A percentile compares a stretch with the other conserved stretches of the same genome.
phyloP scores from a whole-genome alignment of 2,329 filamentous ascomycete genomes.

The Penicillium expansum region DNA sequence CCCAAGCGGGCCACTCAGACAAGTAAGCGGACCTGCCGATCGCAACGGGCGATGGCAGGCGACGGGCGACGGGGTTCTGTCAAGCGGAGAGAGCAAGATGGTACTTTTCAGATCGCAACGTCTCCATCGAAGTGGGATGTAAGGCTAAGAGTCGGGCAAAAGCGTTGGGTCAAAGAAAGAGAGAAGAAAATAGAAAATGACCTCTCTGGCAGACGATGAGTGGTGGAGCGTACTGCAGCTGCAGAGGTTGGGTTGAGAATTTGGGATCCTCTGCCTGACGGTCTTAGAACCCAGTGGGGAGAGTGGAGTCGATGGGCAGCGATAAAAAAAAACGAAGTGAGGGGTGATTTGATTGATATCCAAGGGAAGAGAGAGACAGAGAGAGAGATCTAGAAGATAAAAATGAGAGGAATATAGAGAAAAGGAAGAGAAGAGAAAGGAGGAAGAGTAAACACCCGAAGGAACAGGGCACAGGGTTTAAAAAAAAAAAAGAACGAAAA shows the following conservation, averaged over 20 bases:
- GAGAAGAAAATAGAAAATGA: conserved; percentile 5
- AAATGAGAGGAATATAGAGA: conserved; percentile 2
- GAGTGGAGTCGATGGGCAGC: conserved; percentile 16
- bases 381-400: background rate
- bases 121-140: conserved; percentile 36
- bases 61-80: conserved; percentile 26
- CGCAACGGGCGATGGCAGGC: conserved; percentile 28
- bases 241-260: conserved; percentile 24
- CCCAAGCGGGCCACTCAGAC: conserved; percentile 18
- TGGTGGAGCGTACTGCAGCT: conserved; percentile 24
- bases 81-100: conserved; percentile 29
- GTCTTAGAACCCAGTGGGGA: conserved; percentile 23
- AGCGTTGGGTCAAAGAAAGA: conserved; percentile 13
- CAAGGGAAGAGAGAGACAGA: conserved; percentile 1
- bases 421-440: background rate
- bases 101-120: conserved; percentile 30
- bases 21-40: conserved; percentile 30
- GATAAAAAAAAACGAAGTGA: conserved; percentile 12
- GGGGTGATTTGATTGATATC: conserved; percentile 9
- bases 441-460: conserved; percentile 2
- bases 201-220: conserved; percentile 15
- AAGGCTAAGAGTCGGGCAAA: conserved; percentile 20
- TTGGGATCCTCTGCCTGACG: conserved; percentile 22
- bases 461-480: conserved; percentile 1
- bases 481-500: background rate